Evolutionary conservation across 2,329 filamentous ascomycete species (phyloP), one percentile per base, ranked within the genome.

Genomic region (Cladosporium phlei): DNA sequence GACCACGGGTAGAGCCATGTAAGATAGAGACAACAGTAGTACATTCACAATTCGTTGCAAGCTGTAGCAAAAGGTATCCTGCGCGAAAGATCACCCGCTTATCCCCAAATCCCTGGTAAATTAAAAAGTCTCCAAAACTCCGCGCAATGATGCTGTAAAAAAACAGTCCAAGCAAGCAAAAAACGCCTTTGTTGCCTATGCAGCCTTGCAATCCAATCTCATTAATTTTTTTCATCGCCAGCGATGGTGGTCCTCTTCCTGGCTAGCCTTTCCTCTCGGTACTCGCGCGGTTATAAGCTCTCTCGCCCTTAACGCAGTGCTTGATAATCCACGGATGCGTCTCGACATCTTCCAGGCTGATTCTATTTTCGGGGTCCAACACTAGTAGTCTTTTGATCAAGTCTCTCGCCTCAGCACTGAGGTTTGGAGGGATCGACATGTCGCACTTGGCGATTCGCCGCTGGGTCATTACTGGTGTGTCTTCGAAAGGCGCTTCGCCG

Each of bases 241-340:
- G n/a, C n/a, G n/a, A n/a, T n/a, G n/a, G n/a, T n/a, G n/a, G n/a
- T n/a, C n/a, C n/a, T n/a, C n/a, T n/a, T n/a, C n/a, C n/a, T n/a
- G n/a, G n/a, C n/a, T n/a, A n/a, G n/a, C n/a, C n/a, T n/a, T n/a
- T n/a, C n/a, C n/a, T 45, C 4, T 27, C 42, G 3, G 10, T 14
- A 29, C 42, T 45, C 24, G 42, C 32, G 32, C 42, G 42, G 17
- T 45, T 45, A 21, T 45, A 45, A 29, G 42, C 42, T 17, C 42
- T 47, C 51, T 74, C 72, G 20, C 73, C 70, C 58, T 74, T 76
- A 33, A 85, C 77, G 66, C 91, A 97, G 68, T 97, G 88, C 75
- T 96, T 97, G 57, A 96, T 66, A 60, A 98, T 95, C 93, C 93
- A 98, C 14, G 93, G 91, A 66, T 97, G 93, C 43, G 77, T 77